Conservation (phyloP, 2,329 filamentous ascomycete species). For the Sclerotinia borealis region DNA sequence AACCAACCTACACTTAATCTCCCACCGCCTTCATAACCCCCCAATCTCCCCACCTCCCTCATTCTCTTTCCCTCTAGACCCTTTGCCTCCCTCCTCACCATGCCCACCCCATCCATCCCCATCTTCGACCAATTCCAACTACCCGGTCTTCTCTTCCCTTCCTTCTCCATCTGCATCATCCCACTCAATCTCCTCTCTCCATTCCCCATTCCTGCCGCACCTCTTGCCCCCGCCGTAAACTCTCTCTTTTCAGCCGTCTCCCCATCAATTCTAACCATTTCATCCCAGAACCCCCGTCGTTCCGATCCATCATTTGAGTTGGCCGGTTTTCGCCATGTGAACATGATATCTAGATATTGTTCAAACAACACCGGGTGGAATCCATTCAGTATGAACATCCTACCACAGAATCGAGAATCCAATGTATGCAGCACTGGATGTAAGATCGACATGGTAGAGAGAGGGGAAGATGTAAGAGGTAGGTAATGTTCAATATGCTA, state of each 20-base stretch:
- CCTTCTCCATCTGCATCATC: neutral
- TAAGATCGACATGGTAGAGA: conserved; percentile 56
- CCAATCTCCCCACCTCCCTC: conserved; percentile 4
- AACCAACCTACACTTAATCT: neutral
- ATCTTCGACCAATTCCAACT: conserved; percentile 7
- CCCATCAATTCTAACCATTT: conserved; percentile 15
- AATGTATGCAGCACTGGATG: conserved; percentile 49
- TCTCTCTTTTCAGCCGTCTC: conserved; percentile 18
- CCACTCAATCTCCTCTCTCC: conserved; percentile 7
- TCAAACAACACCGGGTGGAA: conserved; percentile 12
- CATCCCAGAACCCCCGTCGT: conserved; percentile 9
- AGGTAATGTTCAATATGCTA: conserved; percentile 69
- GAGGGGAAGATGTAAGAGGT: conserved; percentile 53
- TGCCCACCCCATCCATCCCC: conserved; percentile 8
- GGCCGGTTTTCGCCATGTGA: neutral
- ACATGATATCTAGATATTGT: conserved; percentile 15
- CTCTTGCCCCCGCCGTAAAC: conserved; percentile 15
- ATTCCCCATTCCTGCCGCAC: neutral
- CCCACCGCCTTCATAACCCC: neutral
- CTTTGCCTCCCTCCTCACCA: neutral
- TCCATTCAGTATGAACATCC: conserved; percentile 32
- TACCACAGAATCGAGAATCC: conserved; percentile 14
- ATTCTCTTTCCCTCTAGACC: conserved; percentile 5
- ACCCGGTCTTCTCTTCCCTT: neutral
- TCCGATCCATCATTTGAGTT: neutral